Evolutionary conservation across 1,284 basidiomycete species (phyloP).

Genomic region (Ustanciosporium gigantosporum): DNA sequence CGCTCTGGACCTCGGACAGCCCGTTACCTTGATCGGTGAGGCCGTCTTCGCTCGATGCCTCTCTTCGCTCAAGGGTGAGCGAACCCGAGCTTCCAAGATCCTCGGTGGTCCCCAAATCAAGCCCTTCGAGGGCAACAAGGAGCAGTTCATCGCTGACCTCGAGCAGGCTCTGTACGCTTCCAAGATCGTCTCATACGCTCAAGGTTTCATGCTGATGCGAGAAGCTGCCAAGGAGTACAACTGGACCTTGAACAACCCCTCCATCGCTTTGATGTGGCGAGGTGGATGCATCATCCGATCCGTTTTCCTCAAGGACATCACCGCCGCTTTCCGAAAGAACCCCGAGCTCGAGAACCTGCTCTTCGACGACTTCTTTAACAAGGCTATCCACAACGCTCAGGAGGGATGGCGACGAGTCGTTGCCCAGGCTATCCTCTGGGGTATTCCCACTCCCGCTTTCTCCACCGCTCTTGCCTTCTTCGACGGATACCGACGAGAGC

Average conservation of each 20-base stretch:
- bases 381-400: conserved; percentile 88
- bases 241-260: conserved; percentile 74
- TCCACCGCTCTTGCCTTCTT: conserved; percentile 98
- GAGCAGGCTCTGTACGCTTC: conserved; percentile 99
- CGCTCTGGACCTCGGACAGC: conserved; percentile 85
- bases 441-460: conserved; percentile 93
- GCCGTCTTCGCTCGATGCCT: conserved; percentile 98
- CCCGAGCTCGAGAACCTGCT: conserved; percentile 85
- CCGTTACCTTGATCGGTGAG: conserved; percentile 97
- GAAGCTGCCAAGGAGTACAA: conserved; percentile 92
- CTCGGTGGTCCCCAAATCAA: conserved; percentile 88
- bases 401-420: conserved; percentile 97
- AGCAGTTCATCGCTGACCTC: conserved; percentile 97
- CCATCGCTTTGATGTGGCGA: conserved; percentile 99
- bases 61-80: conserved; percentile 97
- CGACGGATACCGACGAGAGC: conserved; percentile 87
- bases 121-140: conserved; percentile 94
- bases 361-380: conserved; percentile 97
- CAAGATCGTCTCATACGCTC: conserved; percentile 85
- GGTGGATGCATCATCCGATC: conserved; percentile 93
- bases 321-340: conserved; percentile 87
- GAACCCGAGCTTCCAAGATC: conserved; percentile 85
- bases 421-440: conserved; percentile 95
- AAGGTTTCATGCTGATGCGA: conserved; percentile 99
- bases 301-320: conserved; percentile 63